phyloP scores from a whole-genome alignment of 805 yeast species.

The Teunomyces aglyptinius region DNA sequence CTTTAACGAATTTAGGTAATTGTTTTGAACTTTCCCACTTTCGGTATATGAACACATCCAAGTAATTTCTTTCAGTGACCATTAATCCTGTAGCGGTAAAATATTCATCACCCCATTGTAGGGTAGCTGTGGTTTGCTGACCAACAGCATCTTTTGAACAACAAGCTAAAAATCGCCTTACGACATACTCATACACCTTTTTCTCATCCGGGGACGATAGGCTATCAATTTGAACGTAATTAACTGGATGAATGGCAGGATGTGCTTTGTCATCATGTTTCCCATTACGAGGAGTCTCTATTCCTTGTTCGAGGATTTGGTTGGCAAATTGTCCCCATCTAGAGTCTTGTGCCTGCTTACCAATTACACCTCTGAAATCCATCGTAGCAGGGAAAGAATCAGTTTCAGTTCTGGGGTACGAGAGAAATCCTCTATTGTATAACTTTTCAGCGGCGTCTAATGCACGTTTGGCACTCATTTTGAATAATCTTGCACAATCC shows the following conservation, averaged over 20 bases:
- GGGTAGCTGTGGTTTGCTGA: slow-evolving; percentile 53
- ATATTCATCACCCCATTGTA: slow-evolving; percentile 76
- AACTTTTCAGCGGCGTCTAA: slow-evolving; percentile 77
- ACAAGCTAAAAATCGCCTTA: slow-evolving; percentile 83
- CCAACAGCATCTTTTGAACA: slow-evolving; percentile 93
- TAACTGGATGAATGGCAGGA: slow-evolving; percentile 95
- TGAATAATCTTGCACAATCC: slow-evolving; percentile 72
- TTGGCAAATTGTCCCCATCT: slow-evolving; percentile 76
- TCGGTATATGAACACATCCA: slow-evolving; percentile 76
- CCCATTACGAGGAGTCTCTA: slow-evolving; percentile 74
- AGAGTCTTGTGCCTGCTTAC: slow-evolving; percentile 53
- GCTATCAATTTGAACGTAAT: slow-evolving; percentile 33
- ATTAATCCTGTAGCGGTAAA: slow-evolving; percentile 73
- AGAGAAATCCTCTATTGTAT: slow-evolving; percentile 80
- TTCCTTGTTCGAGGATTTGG: slow-evolving; percentile 35
- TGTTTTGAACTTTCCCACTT: slow-evolving; percentile 70
- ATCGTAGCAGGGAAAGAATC: slow-evolving; percentile 76
- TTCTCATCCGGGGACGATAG: slow-evolving; percentile 46
- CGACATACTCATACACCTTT: slow-evolving; percentile 82
- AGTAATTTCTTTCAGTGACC: slow-evolving; percentile 70
- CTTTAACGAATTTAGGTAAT: slow-evolving; percentile 61
- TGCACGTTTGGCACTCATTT: slow-evolving; percentile 76
- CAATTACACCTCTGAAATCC: slow-evolving; percentile 63
- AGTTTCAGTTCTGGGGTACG: slow-evolving; percentile 98
- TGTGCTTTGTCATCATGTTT: slow-evolving; percentile 91